Base-by-base conservation (phyloP, 164 flowering plant genomes). In the Pachysandra terminalis region DNA sequence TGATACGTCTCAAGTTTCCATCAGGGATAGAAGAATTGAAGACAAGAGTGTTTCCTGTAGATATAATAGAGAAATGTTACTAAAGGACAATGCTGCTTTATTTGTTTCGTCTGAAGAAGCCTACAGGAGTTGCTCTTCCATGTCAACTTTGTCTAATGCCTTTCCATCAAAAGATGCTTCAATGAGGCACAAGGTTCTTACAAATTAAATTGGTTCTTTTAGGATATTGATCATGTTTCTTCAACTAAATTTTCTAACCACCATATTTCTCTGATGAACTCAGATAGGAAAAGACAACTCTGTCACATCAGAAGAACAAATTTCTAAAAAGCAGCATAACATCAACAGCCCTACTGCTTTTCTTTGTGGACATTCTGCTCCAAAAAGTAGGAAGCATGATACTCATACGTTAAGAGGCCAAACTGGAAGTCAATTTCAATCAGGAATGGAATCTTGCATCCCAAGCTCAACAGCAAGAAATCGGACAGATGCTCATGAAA, bases 181-280 rank as follows among this genome's bases (percentile, higher is more conserved):
- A n/a, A 53, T 24, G 9, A 70, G 75, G 57, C 80, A 80, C n/a
- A 84, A 83, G 90, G 90, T 83, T 55, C 35, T 74, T 22, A 60
- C 24, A 5, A 62, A 28, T 67, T 41, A 2, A 12, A 3, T 67
- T 58, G 5, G 24, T 58, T 21, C 35, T 35, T 68, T 52, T 16
- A 27, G 22, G 13, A 41, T 24, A 25, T 26, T 19, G 2, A 28
- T 19, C 10, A n/a, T 59, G 19, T 28, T 22, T 68, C 27, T 25
- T 32, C 19, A 41, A 9, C 6, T 61, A 32, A 21, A 53, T 17
- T 75, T 66, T 51, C 51, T 68, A 27, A 67, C 55, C 13, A 25
- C 59, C 32, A 22, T 67, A 27, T 40, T 59, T 28, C 56, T 66
- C 40, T 72, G 54, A 35, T 76, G 60, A 27, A 27, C 70, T 77